A percentile compares a stretch with the other conserved stretches of the same genome.
Evolutionary conservation across 2,329 filamentous ascomycete species (phyloP).

Genomic region (Fusarium fujikuroi): DNA sequence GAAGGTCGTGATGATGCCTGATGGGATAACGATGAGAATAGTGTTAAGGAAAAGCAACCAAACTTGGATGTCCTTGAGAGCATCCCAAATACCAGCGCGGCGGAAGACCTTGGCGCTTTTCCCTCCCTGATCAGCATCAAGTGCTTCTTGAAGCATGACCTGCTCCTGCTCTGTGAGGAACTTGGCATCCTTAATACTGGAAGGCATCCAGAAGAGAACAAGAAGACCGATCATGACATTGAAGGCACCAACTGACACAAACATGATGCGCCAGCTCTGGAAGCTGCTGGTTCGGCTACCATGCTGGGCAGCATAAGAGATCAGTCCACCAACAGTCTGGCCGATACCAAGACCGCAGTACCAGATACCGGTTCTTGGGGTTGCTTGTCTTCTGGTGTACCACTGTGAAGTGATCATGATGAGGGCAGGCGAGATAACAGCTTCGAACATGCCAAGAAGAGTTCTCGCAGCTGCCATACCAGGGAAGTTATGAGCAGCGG

Average conservation of each 20-base stretch:
- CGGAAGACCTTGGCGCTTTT: not conserved
- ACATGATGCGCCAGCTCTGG: constrained; percentile 8
- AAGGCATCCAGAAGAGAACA: constrained; percentile 13
- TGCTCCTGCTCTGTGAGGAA: constrained; percentile 9
- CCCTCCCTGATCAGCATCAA: not conserved
- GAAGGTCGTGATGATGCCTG: not conserved
- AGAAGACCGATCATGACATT: not conserved
- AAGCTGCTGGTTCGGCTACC: constrained; percentile 1
- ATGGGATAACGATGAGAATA: constrained; percentile 10
- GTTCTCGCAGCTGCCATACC: constrained; percentile 11
- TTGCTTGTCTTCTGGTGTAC: constrained; percentile 7
- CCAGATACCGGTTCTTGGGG: constrained; percentile 12
- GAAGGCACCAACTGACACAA: not conserved
- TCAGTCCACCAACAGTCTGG: not conserved
- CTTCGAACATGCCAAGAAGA: constrained; percentile 17
- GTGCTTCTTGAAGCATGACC: not conserved
- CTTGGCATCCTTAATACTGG: not conserved
- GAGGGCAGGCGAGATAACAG: not conserved
- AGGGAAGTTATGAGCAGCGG: not conserved
- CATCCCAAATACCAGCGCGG: constrained; percentile 1
- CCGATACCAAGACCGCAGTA: constrained; percentile 14
- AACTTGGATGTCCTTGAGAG: not conserved
- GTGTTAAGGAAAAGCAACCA: constrained; percentile 13
- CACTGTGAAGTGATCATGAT: constrained; percentile 16
- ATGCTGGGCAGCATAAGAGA: constrained; percentile 11